Conservation (phyloP, 78 protist genomes). For the Dictyostelium purpureum region DNA sequence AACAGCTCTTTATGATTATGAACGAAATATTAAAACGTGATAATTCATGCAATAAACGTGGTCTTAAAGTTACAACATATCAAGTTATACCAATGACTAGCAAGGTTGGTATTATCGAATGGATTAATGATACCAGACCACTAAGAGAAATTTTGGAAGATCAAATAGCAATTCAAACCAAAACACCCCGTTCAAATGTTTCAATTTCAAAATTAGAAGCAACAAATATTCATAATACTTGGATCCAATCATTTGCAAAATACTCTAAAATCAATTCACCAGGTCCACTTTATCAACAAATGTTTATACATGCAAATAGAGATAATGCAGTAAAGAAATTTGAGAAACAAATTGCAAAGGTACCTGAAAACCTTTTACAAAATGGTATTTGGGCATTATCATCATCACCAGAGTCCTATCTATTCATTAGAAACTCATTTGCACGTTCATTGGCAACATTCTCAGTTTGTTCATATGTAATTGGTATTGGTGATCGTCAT, state of each 20-base stretch:
- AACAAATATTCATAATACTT: slow-evolving; percentile 60
- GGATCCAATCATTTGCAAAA: slow-evolving; percentile 61
- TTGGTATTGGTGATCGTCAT: slow-evolving; percentile 97
- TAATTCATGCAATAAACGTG: slow-evolving; percentile 19
- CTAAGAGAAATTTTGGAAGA: slow-evolving; percentile 76
- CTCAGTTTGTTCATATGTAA: slow-evolving; percentile 81
- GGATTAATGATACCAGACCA: slow-evolving; percentile 88
- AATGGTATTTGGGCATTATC: slow-evolving; percentile 66
- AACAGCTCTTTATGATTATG: slow-evolving; percentile 86
- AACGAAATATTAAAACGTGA: slow-evolving; percentile 74
- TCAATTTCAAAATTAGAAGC: slow-evolving; percentile 55
- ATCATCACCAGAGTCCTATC: slow-evolving; percentile 78
- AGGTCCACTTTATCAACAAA: slow-evolving; percentile 67
- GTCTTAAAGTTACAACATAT: slow-evolving; percentile 85
- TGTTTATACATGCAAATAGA: slow-evolving; percentile 50
- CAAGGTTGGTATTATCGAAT: slow-evolving; percentile 93
- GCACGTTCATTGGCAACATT: slow-evolving; percentile 86
- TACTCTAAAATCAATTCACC: slow-evolving; percentile 21
- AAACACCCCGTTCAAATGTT: slow-evolving; percentile 29
- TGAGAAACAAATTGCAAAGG: slow-evolving; percentile 14
- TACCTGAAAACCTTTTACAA: slow-evolving; percentile 64
- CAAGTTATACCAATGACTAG: slow-evolving; percentile 91
- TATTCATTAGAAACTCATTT: slow-evolving; percentile 73
- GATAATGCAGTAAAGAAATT: slow-evolving; percentile 43
- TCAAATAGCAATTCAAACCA: slow-evolving; percentile 47